These are phyloP conservation scores for Dioscorea zingiberensis DNA, from an alignment of 106 monocot species.

Conservation along the genomic window DNA sequence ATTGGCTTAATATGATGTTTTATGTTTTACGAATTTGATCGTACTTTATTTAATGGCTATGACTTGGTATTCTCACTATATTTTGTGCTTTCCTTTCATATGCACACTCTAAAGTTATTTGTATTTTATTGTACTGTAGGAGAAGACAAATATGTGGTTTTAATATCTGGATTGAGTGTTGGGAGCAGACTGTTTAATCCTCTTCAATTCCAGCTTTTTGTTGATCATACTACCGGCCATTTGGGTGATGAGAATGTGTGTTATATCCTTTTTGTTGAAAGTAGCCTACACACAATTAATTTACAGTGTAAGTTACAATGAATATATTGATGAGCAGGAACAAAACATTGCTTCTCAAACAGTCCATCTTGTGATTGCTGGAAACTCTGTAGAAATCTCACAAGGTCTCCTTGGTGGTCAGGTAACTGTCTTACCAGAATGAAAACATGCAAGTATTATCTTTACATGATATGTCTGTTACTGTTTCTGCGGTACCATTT, in stretches of 20 bases:
- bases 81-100: neutral
- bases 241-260: slow-evolving; percentile 86
- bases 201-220: slow-evolving; percentile 93
- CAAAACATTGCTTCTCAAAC: slow-evolving; percentile 79
- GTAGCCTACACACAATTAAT: no score
- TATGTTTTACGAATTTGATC: neutral
- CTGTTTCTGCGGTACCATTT: no score
- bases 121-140: slow-evolving; percentile 33
- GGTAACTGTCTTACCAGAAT: slow-evolving; percentile 24
- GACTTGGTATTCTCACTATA: neutral
- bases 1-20: neutral
- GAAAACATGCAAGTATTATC: no score
- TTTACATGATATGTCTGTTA: no score
- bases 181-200: slow-evolving; percentile 73
- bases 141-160: slow-evolving; percentile 90
- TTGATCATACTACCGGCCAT: slow-evolving; percentile 93
- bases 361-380: slow-evolving; percentile 83
- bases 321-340: slow-evolving; percentile 39
- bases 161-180: slow-evolving; percentile 81
- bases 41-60: neutral
- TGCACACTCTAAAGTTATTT: neutral
- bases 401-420: slow-evolving; percentile 61
- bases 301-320: neutral
- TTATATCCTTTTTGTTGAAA: neutral
- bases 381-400: slow-evolving; percentile 81